Evolutionary conservation across 768 basidiomycete species (phyloP).

Genomic region (Boletus pseudopeckii): DNA sequence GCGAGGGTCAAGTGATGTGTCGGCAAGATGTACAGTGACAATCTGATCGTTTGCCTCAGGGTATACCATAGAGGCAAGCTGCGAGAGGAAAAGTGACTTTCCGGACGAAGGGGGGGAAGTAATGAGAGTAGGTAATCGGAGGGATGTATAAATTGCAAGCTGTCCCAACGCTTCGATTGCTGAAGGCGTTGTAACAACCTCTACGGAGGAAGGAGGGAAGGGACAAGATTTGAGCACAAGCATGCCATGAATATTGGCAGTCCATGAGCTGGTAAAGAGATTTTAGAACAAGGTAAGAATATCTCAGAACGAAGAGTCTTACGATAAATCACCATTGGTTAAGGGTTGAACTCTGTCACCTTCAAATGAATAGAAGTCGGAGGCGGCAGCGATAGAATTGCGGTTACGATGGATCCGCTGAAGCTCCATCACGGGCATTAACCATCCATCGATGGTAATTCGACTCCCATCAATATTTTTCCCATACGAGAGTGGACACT

Average conservation of each 20-base stretch:
- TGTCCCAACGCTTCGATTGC: slow-evolving; percentile 54
- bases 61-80: slow-evolving; percentile 67
- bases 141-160: slow-evolving; percentile 62
- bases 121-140: slow-evolving; percentile 74
- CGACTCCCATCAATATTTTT: slow-evolving; percentile 43
- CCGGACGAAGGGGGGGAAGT: slow-evolving; percentile 87
- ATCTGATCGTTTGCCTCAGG: slow-evolving; percentile 64
- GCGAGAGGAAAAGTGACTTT: slow-evolving; percentile 74
- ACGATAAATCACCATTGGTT: slow-evolving; percentile 55
- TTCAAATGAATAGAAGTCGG: slow-evolving; percentile 47
- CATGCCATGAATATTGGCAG: slow-evolving; percentile 63
- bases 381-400: slow-evolving; percentile 39
- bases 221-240: slow-evolving; percentile 53
- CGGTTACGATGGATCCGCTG: slow-evolving; percentile 54
- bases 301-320: slow-evolving; percentile 11
- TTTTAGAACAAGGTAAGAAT: slow-evolving; percentile 12
- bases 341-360: slow-evolving; percentile 35
- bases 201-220: slow-evolving; percentile 22
- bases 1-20: slow-evolving; percentile 92
- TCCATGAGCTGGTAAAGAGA: slow-evolving; percentile 44
- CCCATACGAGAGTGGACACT: slow-evolving; percentile 63
- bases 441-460: slow-evolving; percentile 69
- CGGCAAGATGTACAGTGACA: slow-evolving; percentile 85
- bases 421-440: slow-evolving; percentile 69
- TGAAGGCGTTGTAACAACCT: slow-evolving; percentile 63